Percentiles rank a stretch among this genome's conserved stretches.
Conservation (phyloP, 805 yeast genomes). For the Lachancea waltii region DNA sequence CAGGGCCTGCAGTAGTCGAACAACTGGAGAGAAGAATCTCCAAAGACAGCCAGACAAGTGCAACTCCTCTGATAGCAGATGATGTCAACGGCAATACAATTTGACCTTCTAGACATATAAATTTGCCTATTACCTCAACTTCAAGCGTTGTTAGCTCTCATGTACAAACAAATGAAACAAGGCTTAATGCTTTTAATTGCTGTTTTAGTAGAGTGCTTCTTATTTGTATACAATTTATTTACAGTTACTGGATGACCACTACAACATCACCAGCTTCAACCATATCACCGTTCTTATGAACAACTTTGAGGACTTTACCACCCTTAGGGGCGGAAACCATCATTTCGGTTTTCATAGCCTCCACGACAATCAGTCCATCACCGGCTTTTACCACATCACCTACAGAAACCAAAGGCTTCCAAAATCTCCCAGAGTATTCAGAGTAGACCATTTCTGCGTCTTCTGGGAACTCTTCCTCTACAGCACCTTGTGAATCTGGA, state of each 20-base stretch:
- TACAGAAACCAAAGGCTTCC: conserved; percentile 81
- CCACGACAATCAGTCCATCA: conserved; percentile 81
- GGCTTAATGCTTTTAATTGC: neutral
- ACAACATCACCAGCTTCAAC: conserved; percentile 95
- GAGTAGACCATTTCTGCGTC: conserved; percentile 81
- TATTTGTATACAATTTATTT: too few relatives aligned
- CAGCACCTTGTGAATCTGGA: conserved; percentile 39
- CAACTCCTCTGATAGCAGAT: conserved; percentile 5
- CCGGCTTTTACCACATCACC: conserved; percentile 72
- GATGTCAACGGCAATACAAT: neutral
- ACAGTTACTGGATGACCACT: conserved; percentile 56
- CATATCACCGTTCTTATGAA: conserved; percentile 88
- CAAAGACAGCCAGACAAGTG: conserved; percentile 7
- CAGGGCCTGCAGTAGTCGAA: neutral
- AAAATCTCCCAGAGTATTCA: conserved; percentile 93
- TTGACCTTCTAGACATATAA: neutral
- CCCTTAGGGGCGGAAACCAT: conserved; percentile 61
- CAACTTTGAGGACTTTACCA: conserved; percentile 67
- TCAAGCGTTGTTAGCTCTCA: too few relatives aligned
- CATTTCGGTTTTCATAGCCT: conserved; percentile 99
- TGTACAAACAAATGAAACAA: neutral
- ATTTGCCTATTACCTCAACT: neutral
- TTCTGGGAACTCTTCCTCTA: conserved; percentile 59
- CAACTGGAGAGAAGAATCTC: conserved; percentile 4
- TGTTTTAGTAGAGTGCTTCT: too few relatives aligned